Percentiles rank a stretch among this genome's conserved stretches.
These are phyloP conservation scores for Lachancea mirantina DNA, from an alignment of 805 yeast species.

Conservation along the genomic window DNA sequence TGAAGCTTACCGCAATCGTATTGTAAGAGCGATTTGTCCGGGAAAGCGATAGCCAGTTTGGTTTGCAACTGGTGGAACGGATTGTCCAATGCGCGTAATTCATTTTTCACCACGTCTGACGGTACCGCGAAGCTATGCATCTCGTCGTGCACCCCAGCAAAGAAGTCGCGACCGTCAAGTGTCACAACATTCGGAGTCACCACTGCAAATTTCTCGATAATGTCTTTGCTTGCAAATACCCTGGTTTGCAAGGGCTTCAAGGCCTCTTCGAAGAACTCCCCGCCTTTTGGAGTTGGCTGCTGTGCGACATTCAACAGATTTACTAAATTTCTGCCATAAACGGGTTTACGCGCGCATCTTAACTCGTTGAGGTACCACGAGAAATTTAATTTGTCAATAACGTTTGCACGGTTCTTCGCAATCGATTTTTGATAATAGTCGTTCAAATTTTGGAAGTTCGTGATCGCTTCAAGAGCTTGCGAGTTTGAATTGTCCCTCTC, in stretches of 20 bases:
- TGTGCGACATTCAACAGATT: conserved; percentile 33
- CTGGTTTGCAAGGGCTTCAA: conserved; percentile 39
- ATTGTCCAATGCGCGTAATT: conserved; percentile 26
- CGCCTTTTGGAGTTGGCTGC: conserved; percentile 23
- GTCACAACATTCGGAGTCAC: conserved; percentile 84
- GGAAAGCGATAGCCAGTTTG: conserved; percentile 86
- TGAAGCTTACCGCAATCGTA: conserved; percentile 97
- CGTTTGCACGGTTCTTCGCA: conserved; percentile 43
- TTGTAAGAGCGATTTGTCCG: conserved; percentile 85
- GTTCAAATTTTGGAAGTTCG: conserved; percentile 36
- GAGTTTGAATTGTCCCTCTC: conserved; percentile 11
- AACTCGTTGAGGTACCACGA: conserved; percentile 54
- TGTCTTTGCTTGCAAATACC: conserved; percentile 36
- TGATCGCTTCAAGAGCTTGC: conserved; percentile 16
- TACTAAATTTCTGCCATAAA: conserved; percentile 58
- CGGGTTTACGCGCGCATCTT: conserved; percentile 58
- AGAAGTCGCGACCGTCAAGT: conserved; percentile 52
- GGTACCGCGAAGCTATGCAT: conserved; percentile 28
- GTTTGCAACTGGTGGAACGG: conserved; percentile 81
- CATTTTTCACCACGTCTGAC: conserved; percentile 9
- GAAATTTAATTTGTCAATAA: conserved; percentile 49
- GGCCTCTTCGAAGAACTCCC: conserved; percentile 25
- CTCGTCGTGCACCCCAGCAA: conserved; percentile 22
- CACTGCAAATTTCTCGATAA: conserved; percentile 70
- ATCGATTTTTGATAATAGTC: conserved; percentile 54